Evolutionary conservation across 257 asterid species (phyloP).

Genomic region (Solanum phureja): DNA sequence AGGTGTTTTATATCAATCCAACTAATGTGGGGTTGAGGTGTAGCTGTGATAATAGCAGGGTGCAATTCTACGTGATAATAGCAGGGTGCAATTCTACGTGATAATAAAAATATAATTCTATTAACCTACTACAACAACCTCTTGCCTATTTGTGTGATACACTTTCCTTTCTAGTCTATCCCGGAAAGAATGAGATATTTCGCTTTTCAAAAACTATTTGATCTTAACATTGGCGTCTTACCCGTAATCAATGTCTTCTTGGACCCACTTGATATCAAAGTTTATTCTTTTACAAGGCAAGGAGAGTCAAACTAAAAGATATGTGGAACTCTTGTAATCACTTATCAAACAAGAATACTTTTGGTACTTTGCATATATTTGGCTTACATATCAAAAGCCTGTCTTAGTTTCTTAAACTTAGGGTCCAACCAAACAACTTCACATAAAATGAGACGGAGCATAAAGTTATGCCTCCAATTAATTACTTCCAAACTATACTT

Average conservation of each 20-base stretch:
- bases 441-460: background rate
- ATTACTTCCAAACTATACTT: background rate
- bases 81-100: background rate
- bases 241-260: background rate
- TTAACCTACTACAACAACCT: background rate
- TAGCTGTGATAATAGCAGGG: background rate
- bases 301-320: background rate
- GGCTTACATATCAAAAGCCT: background rate
- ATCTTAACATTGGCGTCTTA: background rate
- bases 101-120: background rate
- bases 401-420: background rate
- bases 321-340: background rate
- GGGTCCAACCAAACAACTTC: background rate
- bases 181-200: background rate
- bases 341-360: background rate
- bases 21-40: background rate
- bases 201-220: background rate
- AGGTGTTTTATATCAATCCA: background rate
- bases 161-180: background rate
- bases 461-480: background rate
- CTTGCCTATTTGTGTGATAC: background rate
- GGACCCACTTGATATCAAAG: background rate
- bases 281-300: background rate
- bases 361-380: background rate
- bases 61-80: background rate